These are phyloP conservation scores for Hypoxylon sp. DNA, from an alignment of 2,329 filamentous ascomycete species.

Conservation along the genomic window DNA sequence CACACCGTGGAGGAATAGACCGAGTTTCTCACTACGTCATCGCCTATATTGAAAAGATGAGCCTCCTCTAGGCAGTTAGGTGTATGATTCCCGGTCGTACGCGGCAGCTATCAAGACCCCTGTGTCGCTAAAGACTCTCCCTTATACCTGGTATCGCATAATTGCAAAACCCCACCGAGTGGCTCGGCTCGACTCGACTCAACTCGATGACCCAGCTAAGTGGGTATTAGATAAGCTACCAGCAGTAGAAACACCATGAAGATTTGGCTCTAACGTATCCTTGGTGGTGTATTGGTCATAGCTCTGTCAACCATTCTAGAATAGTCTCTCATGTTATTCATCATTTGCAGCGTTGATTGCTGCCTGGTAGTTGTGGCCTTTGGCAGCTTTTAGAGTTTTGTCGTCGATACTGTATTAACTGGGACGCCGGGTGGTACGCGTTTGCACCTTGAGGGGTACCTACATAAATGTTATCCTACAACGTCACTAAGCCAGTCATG, in stretches of 20 bases:
- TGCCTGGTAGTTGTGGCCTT: neutral
- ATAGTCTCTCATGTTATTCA: neutral
- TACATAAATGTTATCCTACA: neutral
- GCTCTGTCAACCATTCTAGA: neutral
- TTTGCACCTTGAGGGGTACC: neutral
- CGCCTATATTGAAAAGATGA: neutral
- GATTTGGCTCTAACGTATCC: neutral
- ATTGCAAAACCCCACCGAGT: neutral
- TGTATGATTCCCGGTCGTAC: constrained; percentile 7
- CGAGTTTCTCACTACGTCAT: constrained; percentile 31
- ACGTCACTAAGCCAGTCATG: neutral
- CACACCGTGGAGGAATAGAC: constrained; percentile 18
- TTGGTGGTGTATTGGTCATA: neutral
- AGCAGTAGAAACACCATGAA: neutral
- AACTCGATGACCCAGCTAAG: neutral
- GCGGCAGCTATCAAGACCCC: constrained; percentile 1
- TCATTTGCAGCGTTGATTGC: neutral
- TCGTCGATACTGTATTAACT: neutral
- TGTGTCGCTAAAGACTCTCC: neutral
- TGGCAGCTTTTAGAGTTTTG: neutral
- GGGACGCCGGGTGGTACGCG: neutral
- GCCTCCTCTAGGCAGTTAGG: neutral
- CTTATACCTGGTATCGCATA: neutral
- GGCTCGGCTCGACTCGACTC: neutral
- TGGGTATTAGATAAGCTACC: neutral